Percentiles rank a stretch among this genome's conserved stretches.
These are phyloP conservation scores for Apodospora peruviana DNA, from an alignment of 495 filamentous ascomycete species.

Conservation along the genomic window DNA sequence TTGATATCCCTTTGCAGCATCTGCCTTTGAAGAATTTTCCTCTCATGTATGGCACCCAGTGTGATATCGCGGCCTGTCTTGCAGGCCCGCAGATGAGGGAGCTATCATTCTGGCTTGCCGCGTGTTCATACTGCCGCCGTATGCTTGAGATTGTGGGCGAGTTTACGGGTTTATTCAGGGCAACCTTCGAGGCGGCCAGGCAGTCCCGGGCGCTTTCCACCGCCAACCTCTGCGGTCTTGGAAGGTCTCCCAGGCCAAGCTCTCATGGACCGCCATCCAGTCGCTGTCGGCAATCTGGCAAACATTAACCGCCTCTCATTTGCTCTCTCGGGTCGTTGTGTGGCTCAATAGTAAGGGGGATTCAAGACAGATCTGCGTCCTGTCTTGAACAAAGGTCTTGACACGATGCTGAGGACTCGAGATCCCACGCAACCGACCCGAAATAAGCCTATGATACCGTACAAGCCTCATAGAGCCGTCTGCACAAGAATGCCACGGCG, in stretches of 20 bases:
- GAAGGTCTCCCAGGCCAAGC: too few relatives aligned
- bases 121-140: too few relatives aligned
- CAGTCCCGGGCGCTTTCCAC: too few relatives aligned
- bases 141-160: too few relatives aligned
- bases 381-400: background rate
- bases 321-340: too few relatives aligned
- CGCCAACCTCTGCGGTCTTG: too few relatives aligned
- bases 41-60: constrained; percentile 5
- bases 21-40: constrained; percentile 15
- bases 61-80: constrained; percentile 3
- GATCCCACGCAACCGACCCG: constrained; percentile 20
- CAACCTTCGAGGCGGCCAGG: too few relatives aligned
- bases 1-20: constrained; percentile 21
- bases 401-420: constrained; percentile 4
- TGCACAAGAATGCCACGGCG: constrained; percentile 14
- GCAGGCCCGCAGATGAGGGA: constrained; percentile 8
- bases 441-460: constrained; percentile 18
- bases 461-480: constrained; percentile 21
- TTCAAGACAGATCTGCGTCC: constrained; percentile 1
- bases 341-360: too few relatives aligned
- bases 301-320: too few relatives aligned
- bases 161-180: too few relatives aligned
- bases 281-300: too few relatives aligned
- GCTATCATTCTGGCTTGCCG: background rate
- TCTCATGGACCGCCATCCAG: too few relatives aligned